Evolutionary conservation across 202 grass and related monocot genomes (phyloP), one percentile per base, ranked within the genome.

Genomic region (Schoenoplectus tabernaemontani): DNA sequence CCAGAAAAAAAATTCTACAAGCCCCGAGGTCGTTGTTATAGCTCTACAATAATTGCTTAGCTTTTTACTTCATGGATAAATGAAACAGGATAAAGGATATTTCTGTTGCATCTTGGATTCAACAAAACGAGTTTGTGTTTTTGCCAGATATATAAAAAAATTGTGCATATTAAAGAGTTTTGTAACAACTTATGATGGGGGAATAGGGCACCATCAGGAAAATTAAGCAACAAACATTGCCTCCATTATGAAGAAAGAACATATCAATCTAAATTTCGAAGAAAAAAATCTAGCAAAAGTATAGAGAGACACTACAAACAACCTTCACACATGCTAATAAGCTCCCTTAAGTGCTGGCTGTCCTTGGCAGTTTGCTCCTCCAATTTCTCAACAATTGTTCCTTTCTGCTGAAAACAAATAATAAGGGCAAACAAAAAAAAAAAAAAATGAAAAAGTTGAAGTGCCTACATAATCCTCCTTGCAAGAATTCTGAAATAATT

Each of bases 241-340:
- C 37, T 0, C 32, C 37, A 38, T 60, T 28, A 4, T 13, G 4
- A 37, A 63, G 9, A 37, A 61, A 43, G 30, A 20, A 41, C 46
- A 60, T 42, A 24, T n/a, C 20, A 66, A 53, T 75, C 44, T 8
- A 68, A 36, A 42, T 54, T 58, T 72, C 47, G 57, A 33, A 42
- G 37, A 37, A 50, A 76, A 64, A 57, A 39, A 36, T 58, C 74
- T 73, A 56, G 37, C 32, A 81, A 66, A 81, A 81, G 36, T 30
- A 28, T 4, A 61, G 46, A 73, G 32, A 57, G 48, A 87, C n/a
- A n/a, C n/a, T 77, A 70, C 28, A 84, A 64, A 13, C 64, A 78
- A 95, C 96, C 96, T 95, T 99, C 96, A 80, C 96, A 99, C 82
- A 90, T 92, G 75, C 81, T 79, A 85, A 99, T 95, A 85, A 99